Evolutionary conservation across 495 filamentous ascomycete species (phyloP).

Genomic region (Penicillium angulare): DNA sequence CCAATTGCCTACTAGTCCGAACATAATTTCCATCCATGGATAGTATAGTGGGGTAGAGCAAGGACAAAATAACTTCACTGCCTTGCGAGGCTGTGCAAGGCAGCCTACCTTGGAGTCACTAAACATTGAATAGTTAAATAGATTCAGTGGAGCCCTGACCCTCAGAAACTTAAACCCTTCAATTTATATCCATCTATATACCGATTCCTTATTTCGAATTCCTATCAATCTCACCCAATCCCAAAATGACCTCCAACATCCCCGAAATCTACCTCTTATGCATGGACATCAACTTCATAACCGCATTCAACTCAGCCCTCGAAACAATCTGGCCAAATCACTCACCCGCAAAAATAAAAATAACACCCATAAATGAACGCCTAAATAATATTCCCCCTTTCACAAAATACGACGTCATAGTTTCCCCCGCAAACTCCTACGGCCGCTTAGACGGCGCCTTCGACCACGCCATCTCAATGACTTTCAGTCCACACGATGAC

Average conservation of each 20-base stretch:
- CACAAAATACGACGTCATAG: constrained; percentile 43
- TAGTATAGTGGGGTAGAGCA: too few relatives aligned
- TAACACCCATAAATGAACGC: constrained; percentile 34
- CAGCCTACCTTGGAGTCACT: too few relatives aligned
- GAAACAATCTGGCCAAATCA: constrained; percentile 18
- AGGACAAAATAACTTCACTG: too few relatives aligned
- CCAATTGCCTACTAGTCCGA: too few relatives aligned
- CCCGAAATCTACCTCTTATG: constrained; percentile 42
- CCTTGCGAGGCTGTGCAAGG: too few relatives aligned
- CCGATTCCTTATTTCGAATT: too few relatives aligned
- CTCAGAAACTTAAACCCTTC: too few relatives aligned
- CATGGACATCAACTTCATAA: constrained; percentile 27
- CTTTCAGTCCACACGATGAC: constrained; percentile 42
- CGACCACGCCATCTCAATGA: constrained; percentile 50
- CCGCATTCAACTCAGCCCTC: constrained; percentile 29
- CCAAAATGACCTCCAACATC: constrained; percentile 30
- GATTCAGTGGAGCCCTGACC: too few relatives aligned
- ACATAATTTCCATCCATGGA: too few relatives aligned
- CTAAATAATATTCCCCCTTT: constrained; percentile 28
- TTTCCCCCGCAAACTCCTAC: constrained; percentile 55
- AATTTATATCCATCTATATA: not conserved
- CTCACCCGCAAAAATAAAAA: constrained; percentile 15
- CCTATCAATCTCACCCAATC: not conserved
- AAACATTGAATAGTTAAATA: too few relatives aligned
- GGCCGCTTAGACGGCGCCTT: constrained; percentile 52